A percentile compares a stretch with the other conserved stretches of the same genome.
Evolutionary conservation across 768 basidiomycete species (phyloP).

Genomic region (Chiua virens): DNA sequence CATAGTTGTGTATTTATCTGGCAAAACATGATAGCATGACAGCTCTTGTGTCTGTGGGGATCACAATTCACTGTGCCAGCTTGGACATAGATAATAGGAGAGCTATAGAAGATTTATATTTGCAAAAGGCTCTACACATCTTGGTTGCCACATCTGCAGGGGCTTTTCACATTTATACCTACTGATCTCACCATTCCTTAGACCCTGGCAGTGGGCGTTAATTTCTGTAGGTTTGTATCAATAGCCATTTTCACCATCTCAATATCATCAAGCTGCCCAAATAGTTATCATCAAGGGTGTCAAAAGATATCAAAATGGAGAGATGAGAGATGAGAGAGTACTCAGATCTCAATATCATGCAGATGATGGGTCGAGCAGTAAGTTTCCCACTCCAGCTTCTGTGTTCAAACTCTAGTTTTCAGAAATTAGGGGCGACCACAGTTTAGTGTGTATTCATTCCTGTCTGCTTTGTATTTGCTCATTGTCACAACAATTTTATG

Average conservation of each 20-base stretch:
- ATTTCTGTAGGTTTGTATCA: conserved; percentile 64
- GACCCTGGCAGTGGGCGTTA: too few species aligned
- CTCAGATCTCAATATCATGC: conserved; percentile 86
- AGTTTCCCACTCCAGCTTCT: conserved; percentile 19
- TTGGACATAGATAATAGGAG: conserved; percentile 71
- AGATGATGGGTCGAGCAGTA: conserved; percentile 93
- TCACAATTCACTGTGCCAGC: conserved; percentile 93
- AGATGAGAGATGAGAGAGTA: conserved; percentile 79
- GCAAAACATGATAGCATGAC: conserved; percentile 7
- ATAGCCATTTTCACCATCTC: neutral
- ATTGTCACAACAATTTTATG: conserved; percentile 62
- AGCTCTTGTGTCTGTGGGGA: conserved; percentile 70
- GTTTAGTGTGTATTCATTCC: too few species aligned
- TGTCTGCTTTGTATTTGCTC: neutral
- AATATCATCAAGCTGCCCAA: conserved; percentile 66
- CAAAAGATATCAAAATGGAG: conserved; percentile 68
- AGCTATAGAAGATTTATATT: conserved; percentile 70
- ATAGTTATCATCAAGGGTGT: conserved; percentile 94
- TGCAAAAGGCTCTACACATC: conserved; percentile 60
- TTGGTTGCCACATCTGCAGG: conserved; percentile 83
- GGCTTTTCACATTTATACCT: conserved; percentile 1
- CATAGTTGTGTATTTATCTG: neutral
- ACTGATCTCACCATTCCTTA: conserved; percentile 31
- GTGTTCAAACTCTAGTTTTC: neutral
- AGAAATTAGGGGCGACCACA: conserved; percentile 66